A percentile compares a stretch with the other conserved stretches of the same genome.
These are phyloP conservation scores for Neodidymelliopsis sp. DNA, from an alignment of 2,329 filamentous ascomycete species.

Conservation along the genomic window DNA sequence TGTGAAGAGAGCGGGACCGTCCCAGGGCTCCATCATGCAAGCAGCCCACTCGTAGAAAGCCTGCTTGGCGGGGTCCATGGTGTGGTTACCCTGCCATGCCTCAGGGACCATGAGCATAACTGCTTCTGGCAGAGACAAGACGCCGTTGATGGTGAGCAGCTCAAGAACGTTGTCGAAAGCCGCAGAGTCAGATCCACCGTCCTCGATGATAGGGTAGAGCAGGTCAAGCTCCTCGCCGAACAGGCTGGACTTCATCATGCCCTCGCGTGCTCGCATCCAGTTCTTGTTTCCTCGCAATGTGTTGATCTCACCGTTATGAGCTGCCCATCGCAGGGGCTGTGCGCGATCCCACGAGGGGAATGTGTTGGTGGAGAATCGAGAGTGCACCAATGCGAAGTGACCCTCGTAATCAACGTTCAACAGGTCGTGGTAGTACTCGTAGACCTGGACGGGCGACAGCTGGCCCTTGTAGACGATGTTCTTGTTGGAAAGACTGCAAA, in stretches of 20 bases:
- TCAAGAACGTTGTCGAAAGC: constrained; percentile 98
- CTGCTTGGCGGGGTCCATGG: constrained; percentile 93
- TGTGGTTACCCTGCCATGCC: constrained; percentile 92
- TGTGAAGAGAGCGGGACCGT: constrained; percentile 94
- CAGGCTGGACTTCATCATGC: constrained; percentile 89
- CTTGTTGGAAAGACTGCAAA: constrained; percentile 95
- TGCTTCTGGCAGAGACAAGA: constrained; percentile 91
- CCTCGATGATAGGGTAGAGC: constrained; percentile 94
- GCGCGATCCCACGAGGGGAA: constrained; percentile 98
- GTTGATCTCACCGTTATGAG: constrained; percentile 99
- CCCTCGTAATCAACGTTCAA: constrained; percentile 97
- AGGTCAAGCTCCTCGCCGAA: constrained; percentile 91
- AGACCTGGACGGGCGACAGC: constrained; percentile 91
- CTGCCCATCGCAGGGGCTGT: constrained; percentile 94
- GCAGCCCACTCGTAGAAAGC: constrained; percentile 99
- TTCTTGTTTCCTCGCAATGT: constrained; percentile 98
- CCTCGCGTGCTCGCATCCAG: constrained; percentile 98
- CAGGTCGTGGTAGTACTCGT: constrained; percentile 97
- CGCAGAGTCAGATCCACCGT: constrained; percentile 94
- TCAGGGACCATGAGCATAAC: constrained; percentile 99
- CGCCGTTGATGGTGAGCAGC: constrained; percentile 91
- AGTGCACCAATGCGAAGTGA: constrained; percentile 96
- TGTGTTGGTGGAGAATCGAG: constrained; percentile 96
- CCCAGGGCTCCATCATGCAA: constrained; percentile 99
- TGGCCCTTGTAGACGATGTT: constrained; percentile 99